phyloP scores from a whole-genome alignment of 306 rosid species.

The Trichosanthes cucumerina region DNA sequence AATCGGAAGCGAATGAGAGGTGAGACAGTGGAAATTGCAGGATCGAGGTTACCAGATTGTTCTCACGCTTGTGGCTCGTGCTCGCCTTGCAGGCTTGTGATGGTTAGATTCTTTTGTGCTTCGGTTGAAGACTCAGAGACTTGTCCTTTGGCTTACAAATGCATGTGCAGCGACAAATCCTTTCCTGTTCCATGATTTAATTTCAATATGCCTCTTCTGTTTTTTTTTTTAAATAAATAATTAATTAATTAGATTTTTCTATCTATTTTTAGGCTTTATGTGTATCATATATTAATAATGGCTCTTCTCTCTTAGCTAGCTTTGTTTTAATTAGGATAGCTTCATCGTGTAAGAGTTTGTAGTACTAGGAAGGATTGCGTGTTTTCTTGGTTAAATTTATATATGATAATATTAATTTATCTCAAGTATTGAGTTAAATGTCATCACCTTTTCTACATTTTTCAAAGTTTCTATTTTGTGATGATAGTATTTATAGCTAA shows the following conservation, averaged over 20 bases:
- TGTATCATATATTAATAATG: background rate
- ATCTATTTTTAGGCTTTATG: too few species aligned
- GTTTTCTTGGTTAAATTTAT: too few species aligned
- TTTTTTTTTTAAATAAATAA: too few species aligned
- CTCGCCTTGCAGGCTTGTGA: slow-evolving; percentile 57
- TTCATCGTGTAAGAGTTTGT: background rate
- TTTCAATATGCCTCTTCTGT: background rate
- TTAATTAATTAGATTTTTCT: too few species aligned
- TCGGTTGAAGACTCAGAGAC: slow-evolving; percentile 60
- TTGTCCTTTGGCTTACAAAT: slow-evolving; percentile 89
- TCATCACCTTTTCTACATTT: too few species aligned
- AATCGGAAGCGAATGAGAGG: slow-evolving; percentile 3
- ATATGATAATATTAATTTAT: too few species aligned
- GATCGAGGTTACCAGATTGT: slow-evolving; percentile 71
- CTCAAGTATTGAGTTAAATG: too few species aligned
- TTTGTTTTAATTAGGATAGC: too few species aligned
- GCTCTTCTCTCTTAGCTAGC: too few species aligned
- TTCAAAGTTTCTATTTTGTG: too few species aligned
- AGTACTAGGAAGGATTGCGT: too few species aligned
- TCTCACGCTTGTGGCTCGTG: slow-evolving; percentile 86
- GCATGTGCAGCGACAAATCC: slow-evolving; percentile 70
- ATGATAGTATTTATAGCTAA: too few species aligned
- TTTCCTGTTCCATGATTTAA: slow-evolving; percentile 53
- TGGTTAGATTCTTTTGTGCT: slow-evolving; percentile 75
- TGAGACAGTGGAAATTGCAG: slow-evolving; percentile 50